Base-by-base conservation (phyloP, 345 rosid species). In the Arabis hirsuta region DNA sequence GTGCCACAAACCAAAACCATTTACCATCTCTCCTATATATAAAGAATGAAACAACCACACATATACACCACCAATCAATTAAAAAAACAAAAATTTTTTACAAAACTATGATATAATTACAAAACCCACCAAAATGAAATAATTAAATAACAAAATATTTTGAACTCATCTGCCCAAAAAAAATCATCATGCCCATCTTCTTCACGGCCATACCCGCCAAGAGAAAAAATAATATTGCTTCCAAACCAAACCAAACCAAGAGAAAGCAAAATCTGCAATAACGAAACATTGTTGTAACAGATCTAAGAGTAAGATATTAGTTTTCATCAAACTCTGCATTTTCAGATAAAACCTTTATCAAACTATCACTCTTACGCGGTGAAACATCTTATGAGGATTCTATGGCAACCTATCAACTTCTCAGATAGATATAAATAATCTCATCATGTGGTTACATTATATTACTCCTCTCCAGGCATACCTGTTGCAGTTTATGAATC, bases 381-480 rank as follows among this genome's bases (percentile, higher is more conserved):
- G 12, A 27, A 31, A 55, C 20, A 54, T 55, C 14, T 36, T 48
- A 31, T 32, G 10, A 19, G 7, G 44, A 16, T 61, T 24, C 12
- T 12, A 44, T n/a, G 9, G 3, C 52, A 62, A 62, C n/a, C 24
- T 61, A 60, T 60, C 22, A 61, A 61, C 19, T 59, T 41, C 14
- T 3, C 8, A 22, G 46, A 58, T 42, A 38, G 44, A 59, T 41
- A 39, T 39, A 39, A 58, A 31, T 31, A 61, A 43, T 46, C 42
- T 14, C 24, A 62, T 16, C 51, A n/a, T 19, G 44, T 29, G 24
- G 9, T 42, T 59, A 57, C 16, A 36, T 85, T 93, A 81, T 87
- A 60, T 26, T 12, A 42, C 86, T 90, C 91, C 87, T 51, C 86
- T 84, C 52, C 27, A 24, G 2, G 32, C 48, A 12, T 88, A 91